Base-by-base conservation (phyloP, 805 yeast species). In the Alloascoidea africana region DNA sequence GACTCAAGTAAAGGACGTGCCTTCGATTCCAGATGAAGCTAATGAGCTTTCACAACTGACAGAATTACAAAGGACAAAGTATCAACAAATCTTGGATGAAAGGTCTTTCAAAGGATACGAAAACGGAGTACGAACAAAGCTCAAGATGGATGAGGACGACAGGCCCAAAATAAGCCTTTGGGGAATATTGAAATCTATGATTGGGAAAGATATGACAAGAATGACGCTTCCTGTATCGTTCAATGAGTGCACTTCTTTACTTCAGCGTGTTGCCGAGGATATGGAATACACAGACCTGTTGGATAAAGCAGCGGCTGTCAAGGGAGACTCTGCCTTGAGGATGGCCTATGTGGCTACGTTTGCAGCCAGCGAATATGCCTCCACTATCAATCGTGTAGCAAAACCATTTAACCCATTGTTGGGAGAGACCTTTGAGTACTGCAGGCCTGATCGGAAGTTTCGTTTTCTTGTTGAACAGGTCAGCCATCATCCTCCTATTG, bases 151-250 rank as follows among this genome's bases (percentile, higher is more conserved):
- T 45, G 84, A 75, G 40, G 96, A 91, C 51, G 72, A 82, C 46
- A 68, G 99, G 48, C 98, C 99, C n/a, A 71, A 73, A 46, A 76
- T 91, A 33, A 82, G 95, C 14, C 62, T 91, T 41, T 91, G 98
- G 98, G 89, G 95, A 36, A 87, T 89, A 39, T 65, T 91, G 53
- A 87, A 86, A 55, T 84, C 94, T 1, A 73, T 91, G 76, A 85
- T 91, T 51, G 99, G 99, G 43, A 89, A 87, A 54, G 99, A 91
- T 58, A 84, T 91, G 89, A 87, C 97, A 3, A 79, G 73, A 54
- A 91, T 91, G 85, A 73, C 98, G 0, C 68, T 91, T 27, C 99
- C 99, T 1, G 99, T 91, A 11, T 74, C 96, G 0, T 91, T 91
- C 63, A 91, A 91, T 53, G 99, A 91, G 56, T 93, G 96, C 46